Base-by-base conservation (phyloP, 768 basidiomycete genomes). In the Glaciozyma martinii region DNA sequence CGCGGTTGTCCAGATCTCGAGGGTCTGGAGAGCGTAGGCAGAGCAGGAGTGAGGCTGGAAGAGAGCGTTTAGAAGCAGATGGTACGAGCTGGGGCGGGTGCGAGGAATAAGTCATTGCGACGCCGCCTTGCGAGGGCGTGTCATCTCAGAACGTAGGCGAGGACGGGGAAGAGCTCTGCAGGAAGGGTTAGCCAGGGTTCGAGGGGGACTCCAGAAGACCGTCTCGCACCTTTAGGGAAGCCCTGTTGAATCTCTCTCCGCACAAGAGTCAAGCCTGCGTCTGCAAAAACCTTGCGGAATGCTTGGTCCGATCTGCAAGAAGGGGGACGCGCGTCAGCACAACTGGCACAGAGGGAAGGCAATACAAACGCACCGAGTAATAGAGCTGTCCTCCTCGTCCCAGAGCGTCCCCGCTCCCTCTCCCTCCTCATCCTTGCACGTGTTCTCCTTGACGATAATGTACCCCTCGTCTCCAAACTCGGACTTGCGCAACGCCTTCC, bases 361-460 rank as follows among this genome's bases (percentile, higher is more conserved):
- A 30, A 10, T 9, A 3, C 32, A 54, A 33, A 65, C 78, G 60
- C 58, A 89, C 93, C 94, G 83, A 13, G 89, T 97, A 73, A 94
- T 78, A 74, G 88, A 92, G 23, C 89, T 92, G 76, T 99, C 94
- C 62, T 86, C 79, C 62, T 86, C 84, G 73, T 97, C 93, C 72
- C 90, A 90, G 12, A 85, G 75, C 16, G 81, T 78, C 29, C 78
- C 77, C 0, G 84, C 79, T 21, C 76, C 75, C 2, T 82, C 86
- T 40, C 81, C 82, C 16, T 76, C 76, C 2, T 65, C 72, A 72
- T 93, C 85, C 2, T 79, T 75, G 74, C 90, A 94, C 23, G 87
- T 70, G 60, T 74, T 73, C 78, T 99, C 94, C 76, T 99, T 99
- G 19, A 97, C 80, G 60, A 98, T 86, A 46, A 89, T 65, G 61